These are phyloP conservation scores for Bassia scoparia DNA, from an alignment of 148 eudicot species.

Conservation along the genomic window DNA sequence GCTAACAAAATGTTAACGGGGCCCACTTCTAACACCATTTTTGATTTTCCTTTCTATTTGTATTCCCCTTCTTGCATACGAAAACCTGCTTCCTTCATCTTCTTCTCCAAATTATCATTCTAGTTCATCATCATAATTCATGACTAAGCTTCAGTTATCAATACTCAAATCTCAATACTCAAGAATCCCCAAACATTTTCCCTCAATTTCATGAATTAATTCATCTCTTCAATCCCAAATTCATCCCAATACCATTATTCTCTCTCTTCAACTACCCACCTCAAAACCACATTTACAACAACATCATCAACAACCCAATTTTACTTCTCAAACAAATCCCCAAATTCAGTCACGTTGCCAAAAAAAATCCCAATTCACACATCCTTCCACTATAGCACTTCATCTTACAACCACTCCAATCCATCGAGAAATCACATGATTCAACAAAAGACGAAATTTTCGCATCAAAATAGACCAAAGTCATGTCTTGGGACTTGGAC, in stretches of 20 bases:
- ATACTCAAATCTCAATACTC: too few relatives aligned
- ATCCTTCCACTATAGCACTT: slow-evolving; percentile 19
- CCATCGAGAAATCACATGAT: slow-evolving; percentile 63
- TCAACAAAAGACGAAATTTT: slow-evolving; percentile 46
- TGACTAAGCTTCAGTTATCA: too few relatives aligned
- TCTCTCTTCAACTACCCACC: slow-evolving; percentile 8
- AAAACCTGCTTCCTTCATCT: too few relatives aligned
- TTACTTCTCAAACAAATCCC: slow-evolving; percentile 8
- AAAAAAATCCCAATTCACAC: background rate
- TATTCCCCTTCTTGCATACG: too few relatives aligned
- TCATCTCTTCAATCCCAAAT: background rate
- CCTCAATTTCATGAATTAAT: background rate
- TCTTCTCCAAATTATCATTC: too few relatives aligned
- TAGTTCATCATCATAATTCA: too few relatives aligned
- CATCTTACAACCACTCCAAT: background rate
- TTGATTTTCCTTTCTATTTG: too few relatives aligned
- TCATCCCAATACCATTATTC: slow-evolving; percentile 5
- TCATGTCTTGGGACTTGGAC: slow-evolving; percentile 79
- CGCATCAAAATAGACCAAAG: slow-evolving; percentile 59
- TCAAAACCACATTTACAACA: background rate
- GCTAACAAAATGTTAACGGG: too few relatives aligned
- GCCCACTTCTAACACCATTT: too few relatives aligned
- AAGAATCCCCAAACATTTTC: background rate
- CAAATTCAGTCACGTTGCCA: background rate
- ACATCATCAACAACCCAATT: background rate